phyloP scores from a whole-genome alignment of 106 monocot species.

The Phalaenopsis aphrodite region DNA sequence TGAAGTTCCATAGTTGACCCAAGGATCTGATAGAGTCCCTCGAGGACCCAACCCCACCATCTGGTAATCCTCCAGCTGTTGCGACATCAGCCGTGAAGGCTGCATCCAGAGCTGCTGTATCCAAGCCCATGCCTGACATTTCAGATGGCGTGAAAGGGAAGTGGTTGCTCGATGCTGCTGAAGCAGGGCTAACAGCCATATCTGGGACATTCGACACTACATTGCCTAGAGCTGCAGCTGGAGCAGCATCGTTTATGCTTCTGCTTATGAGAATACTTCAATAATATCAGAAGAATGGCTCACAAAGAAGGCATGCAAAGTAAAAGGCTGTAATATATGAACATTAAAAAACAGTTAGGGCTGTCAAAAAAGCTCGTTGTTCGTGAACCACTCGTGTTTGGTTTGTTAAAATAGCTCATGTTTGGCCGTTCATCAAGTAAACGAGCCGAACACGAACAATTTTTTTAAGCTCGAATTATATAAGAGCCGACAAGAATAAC shows the following conservation, averaged over 20 bases:
- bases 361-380: too few relatives aligned
- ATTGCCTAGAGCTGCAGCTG: conserved; percentile 28
- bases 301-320: neutral
- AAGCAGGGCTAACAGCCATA: conserved; percentile 78
- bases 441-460: too few relatives aligned
- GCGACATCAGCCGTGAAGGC: conserved; percentile 51
- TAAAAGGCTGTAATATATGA: too few relatives aligned
- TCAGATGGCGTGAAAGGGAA: conserved; percentile 81
- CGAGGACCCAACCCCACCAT: conserved; percentile 69
- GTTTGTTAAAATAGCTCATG: too few relatives aligned
- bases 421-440: too few relatives aligned
- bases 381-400: too few relatives aligned
- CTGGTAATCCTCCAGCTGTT: conserved; percentile 32
- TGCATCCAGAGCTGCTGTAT: conserved; percentile 56
- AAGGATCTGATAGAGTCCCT: conserved; percentile 57
- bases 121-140: conserved; percentile 82
- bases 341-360: too few relatives aligned
- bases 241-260: conserved; percentile 18
- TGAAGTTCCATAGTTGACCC: conserved; percentile 84
- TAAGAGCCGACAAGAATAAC: too few relatives aligned
- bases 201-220: conserved; percentile 60
- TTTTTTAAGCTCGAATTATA: too few relatives aligned
- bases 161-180: conserved; percentile 75
- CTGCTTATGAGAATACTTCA: conserved; percentile 29
- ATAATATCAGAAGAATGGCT: conserved; percentile 5